Evolutionary conservation across 2,329 filamentous ascomycete species (phyloP).

Genomic region (Orbilia ellipsospora): DNA sequence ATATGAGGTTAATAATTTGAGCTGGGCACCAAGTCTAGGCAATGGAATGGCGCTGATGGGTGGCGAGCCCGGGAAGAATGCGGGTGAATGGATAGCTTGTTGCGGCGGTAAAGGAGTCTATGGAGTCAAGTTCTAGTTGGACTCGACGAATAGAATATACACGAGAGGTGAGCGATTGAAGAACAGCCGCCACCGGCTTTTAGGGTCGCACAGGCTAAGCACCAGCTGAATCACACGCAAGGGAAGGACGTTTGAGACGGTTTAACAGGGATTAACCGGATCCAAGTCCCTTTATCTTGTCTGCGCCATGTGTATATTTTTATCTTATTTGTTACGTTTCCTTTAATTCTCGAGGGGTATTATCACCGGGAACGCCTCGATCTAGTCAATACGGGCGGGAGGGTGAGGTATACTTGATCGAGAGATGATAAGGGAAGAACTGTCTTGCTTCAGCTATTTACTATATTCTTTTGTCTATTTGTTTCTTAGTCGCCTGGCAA

Average conservation of each 20-base stretch:
- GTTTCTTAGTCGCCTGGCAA: constrained; percentile 5
- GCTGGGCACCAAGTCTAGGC: constrained; percentile 79
- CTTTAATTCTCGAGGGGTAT: no score
- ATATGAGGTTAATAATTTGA: constrained; percentile 85
- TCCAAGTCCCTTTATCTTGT: neutral
- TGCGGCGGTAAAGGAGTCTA: constrained; percentile 51
- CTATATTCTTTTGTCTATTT: constrained; percentile 3
- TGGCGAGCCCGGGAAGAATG: constrained; percentile 50
- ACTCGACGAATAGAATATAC: constrained; percentile 32
- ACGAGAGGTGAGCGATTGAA: constrained; percentile 1
- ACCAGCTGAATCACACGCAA: neutral
- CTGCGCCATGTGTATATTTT: neutral
- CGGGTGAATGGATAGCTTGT: constrained; percentile 50
- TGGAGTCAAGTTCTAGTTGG: constrained; percentile 53
- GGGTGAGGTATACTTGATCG: no score
- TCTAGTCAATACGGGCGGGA: no score
- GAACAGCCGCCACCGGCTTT: neutral
- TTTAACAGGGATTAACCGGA: neutral
- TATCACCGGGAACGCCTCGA: no score
- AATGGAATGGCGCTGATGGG: constrained; percentile 63
- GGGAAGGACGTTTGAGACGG: no score
- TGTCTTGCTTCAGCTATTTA: neutral
- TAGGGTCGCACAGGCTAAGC: neutral
- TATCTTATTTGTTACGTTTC: neutral
- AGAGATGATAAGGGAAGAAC: neutral